Percentiles rank a stretch among this genome's conserved stretches.
Evolutionary conservation across 495 filamentous ascomycete genomes (phyloP).

Genomic region (Penicillium soppii): DNA sequence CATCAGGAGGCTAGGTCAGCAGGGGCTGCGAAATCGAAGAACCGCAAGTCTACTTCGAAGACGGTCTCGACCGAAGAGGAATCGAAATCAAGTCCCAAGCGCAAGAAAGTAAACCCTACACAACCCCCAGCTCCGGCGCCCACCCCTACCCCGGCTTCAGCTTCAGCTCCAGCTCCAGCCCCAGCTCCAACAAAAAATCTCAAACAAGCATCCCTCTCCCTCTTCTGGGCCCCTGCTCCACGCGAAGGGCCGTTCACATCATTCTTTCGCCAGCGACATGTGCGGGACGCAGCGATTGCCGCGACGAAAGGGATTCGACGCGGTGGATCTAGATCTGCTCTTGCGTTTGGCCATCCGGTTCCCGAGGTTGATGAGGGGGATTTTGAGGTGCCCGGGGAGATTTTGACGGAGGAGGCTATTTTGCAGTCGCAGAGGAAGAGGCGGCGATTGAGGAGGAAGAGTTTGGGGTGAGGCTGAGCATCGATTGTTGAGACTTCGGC

Average conservation of each 20-base stretch:
- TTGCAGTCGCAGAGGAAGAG: conserved; percentile 63
- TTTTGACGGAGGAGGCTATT: conserved; percentile 65
- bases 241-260: conserved; percentile 73
- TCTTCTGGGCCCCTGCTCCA: conserved; percentile 16
- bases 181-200: neutral
- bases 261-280: conserved; percentile 76
- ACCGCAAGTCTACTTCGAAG: conserved; percentile 18
- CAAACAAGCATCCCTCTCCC: conserved; percentile 5
- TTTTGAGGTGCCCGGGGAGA: conserved; percentile 72
- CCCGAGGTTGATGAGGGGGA: conserved; percentile 68
- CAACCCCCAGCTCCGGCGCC: neutral
- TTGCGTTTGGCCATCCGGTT: conserved; percentile 79
- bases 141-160: neutral
- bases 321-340: conserved; percentile 42
- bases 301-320: conserved; percentile 39
- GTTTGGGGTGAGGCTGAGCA: conserved; percentile 14
- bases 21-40: conserved; percentile 31
- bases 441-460: conserved; percentile 42
- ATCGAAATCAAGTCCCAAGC: conserved; percentile 15
- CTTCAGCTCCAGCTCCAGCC: neutral
- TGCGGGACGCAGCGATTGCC: conserved; percentile 70
- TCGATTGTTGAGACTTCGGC: neutral
- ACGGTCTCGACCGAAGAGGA: conserved; percentile 11
- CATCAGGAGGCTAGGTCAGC: conserved; percentile 64
- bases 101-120: conserved; percentile 1